Percentiles rank a stretch among this genome's conserved stretches.
These are phyloP conservation scores for Diaporthe citri DNA, from an alignment of 2,329 filamentous ascomycete genomes.

Conservation along the genomic window DNA sequence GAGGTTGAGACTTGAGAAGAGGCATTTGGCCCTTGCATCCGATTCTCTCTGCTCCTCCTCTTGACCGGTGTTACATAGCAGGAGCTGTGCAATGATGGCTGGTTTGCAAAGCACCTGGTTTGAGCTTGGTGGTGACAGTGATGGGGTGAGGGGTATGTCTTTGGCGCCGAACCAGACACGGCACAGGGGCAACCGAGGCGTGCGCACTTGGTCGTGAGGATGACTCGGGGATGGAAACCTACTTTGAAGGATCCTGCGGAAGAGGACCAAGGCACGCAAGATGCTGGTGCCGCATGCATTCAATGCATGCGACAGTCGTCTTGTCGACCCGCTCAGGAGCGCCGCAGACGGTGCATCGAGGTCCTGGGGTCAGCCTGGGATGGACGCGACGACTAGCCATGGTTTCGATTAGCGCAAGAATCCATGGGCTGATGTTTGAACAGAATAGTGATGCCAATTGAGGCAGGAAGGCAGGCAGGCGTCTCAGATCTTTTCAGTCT, in stretches of 20 bases:
- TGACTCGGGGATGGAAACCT: background rate
- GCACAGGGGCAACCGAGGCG: background rate
- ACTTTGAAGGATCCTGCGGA: conserved; percentile 40
- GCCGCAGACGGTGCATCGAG: conserved; percentile 34
- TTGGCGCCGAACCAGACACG: conserved; percentile 1
- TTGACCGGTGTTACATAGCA: background rate
- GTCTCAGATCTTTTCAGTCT: conserved; percentile 86
- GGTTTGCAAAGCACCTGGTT: background rate
- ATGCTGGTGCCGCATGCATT: conserved; percentile 44
- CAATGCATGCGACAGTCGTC: conserved; percentile 42
- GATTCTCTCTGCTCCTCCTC: background rate
- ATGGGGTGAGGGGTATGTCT: conserved; percentile 8
- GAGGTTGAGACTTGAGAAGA: background rate
- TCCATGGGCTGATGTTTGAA: conserved; percentile 40
- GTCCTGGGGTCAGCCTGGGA: background rate
- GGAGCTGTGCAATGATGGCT: background rate
- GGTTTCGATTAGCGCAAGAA: conserved; percentile 33
- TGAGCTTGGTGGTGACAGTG: background rate
- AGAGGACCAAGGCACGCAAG: conserved; percentile 44
- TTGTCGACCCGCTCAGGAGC: conserved; percentile 41
- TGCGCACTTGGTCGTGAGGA: background rate
- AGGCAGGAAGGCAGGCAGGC: conserved; percentile 42
- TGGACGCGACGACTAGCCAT: conserved; percentile 33
- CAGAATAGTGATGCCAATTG: conserved; percentile 13
- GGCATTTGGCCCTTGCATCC: background rate